Conservation (phyloP, 768 basidiomycete genomes). For the Lenzites betulinus region DNA sequence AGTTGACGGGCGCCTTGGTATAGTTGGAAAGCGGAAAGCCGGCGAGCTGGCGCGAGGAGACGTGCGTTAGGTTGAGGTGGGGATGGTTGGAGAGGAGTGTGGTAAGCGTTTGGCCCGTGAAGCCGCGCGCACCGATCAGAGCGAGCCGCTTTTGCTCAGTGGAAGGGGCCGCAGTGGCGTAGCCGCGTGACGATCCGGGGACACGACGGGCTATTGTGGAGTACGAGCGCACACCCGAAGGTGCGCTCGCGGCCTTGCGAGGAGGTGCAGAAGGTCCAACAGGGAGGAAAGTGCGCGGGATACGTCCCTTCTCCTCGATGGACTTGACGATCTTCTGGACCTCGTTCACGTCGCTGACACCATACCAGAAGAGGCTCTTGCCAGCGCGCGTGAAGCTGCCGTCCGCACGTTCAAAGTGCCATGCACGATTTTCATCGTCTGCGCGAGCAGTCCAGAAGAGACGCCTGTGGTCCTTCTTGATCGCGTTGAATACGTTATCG, state of each 20-base stretch:
- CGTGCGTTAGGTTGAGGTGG: conserved; percentile 86
- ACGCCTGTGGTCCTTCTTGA: conserved; percentile 90
- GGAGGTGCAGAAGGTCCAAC: conserved; percentile 74
- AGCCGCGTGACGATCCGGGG: conserved; percentile 66
- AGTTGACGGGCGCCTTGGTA: conserved; percentile 69
- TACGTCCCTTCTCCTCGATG: conserved; percentile 77
- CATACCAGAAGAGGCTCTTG: conserved; percentile 97
- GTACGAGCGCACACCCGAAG: conserved; percentile 52
- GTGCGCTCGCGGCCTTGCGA: conserved; percentile 41
- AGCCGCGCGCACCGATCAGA: conserved; percentile 94
- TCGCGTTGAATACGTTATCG: conserved; percentile 96
- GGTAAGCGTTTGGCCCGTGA: conserved; percentile 91
- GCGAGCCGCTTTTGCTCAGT: conserved; percentile 86
- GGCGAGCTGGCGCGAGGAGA: conserved; percentile 93
- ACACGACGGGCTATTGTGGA: conserved; percentile 55
- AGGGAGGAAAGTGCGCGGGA: conserved; percentile 88
- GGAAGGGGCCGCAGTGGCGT: conserved; percentile 67
- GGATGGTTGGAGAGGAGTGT: conserved; percentile 88
- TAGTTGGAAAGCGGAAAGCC: conserved; percentile 82
- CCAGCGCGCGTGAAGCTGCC: conserved; percentile 96
- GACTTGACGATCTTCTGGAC: conserved; percentile 80
- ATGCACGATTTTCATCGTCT: conserved; percentile 94
- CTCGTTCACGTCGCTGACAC: conserved; percentile 86
- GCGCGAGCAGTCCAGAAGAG: conserved; percentile 98
- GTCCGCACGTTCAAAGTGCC: conserved; percentile 99